Evolutionary conservation across 163 green algal genomes (phyloP).

Genomic region (Trebouxia gelatinosa): DNA sequence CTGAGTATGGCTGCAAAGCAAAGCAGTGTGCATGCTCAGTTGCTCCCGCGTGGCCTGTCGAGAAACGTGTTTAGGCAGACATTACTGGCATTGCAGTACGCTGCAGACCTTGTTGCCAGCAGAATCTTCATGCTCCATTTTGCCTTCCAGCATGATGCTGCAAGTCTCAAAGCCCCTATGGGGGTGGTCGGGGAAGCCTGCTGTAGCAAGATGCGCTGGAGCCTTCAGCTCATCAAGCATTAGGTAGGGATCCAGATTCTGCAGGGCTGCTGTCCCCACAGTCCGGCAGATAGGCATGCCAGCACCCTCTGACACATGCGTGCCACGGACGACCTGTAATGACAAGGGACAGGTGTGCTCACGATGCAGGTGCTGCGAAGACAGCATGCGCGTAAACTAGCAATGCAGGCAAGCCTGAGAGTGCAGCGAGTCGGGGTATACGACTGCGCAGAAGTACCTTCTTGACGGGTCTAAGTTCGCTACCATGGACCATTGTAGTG

Average conservation of each 20-base stretch:
- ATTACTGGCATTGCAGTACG: no score
- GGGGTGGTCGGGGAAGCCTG: conserved; percentile 87
- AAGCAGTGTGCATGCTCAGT: no score
- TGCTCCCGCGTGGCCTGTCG: no score
- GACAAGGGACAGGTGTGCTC: background rate
- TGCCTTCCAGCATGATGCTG: conserved; percentile 86
- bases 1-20: no score
- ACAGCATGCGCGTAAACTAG: no score
- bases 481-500: no score
- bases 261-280: conserved; percentile 57
- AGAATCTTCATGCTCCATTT: conserved; percentile 85
- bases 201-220: conserved; percentile 54
- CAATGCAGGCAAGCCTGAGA: no score
- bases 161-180: conserved; percentile 90
- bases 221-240: conserved; percentile 85
- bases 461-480: no score
- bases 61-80: no score
- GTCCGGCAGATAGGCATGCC: conserved; percentile 80
- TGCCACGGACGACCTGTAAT: conserved; percentile 7
- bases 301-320: conserved; percentile 16
- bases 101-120: conserved; percentile 82
- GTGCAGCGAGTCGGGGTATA: no score
- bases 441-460: no score
- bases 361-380: background rate
- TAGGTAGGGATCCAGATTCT: conserved; percentile 84